Evolutionary conservation across 345 rosid species (phyloP).

Genomic region (Erysimum cheiranthoides): DNA sequence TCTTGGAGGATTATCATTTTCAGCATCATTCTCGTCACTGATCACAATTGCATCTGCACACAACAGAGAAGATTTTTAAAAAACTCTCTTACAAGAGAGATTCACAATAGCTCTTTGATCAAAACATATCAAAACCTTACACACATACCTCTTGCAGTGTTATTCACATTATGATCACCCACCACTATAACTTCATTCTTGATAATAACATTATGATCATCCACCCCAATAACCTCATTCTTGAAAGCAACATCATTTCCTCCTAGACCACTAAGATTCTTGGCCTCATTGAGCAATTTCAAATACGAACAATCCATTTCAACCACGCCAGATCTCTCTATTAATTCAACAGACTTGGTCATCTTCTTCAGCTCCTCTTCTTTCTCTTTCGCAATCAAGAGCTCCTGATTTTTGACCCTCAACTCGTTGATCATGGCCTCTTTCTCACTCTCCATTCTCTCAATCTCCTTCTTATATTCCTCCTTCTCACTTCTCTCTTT

Average conservation of each 20-base stretch:
- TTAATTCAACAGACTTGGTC: conserved; percentile 9
- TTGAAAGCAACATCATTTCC: background rate
- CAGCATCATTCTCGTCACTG: conserved; percentile 32
- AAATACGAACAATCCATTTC: background rate
- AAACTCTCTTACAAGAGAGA: background rate
- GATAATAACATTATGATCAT: conserved; percentile 1
- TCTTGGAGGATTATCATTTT: background rate
- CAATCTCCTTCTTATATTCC: background rate
- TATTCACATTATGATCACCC: conserved; percentile 5
- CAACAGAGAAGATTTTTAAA: background rate
- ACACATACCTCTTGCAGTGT: conserved; percentile 18
- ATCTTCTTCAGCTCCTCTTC: background rate
- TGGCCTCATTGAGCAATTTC: conserved; percentile 6
- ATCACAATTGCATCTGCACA: conserved; percentile 34
- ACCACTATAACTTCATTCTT: conserved; percentile 5
- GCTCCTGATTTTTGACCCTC: conserved; percentile 13
- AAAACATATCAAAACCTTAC: background rate
- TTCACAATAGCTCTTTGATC: background rate
- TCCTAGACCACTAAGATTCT: background rate
- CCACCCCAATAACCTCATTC: conserved; percentile 8
- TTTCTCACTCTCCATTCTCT: background rate
- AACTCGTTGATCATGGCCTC: background rate
- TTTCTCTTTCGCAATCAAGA: background rate
- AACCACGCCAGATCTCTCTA: background rate
- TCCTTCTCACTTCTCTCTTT: conserved; percentile 28